Evolutionary conservation across 768 basidiomycete genomes (phyloP).

Genomic region (Mycena filopes): DNA sequence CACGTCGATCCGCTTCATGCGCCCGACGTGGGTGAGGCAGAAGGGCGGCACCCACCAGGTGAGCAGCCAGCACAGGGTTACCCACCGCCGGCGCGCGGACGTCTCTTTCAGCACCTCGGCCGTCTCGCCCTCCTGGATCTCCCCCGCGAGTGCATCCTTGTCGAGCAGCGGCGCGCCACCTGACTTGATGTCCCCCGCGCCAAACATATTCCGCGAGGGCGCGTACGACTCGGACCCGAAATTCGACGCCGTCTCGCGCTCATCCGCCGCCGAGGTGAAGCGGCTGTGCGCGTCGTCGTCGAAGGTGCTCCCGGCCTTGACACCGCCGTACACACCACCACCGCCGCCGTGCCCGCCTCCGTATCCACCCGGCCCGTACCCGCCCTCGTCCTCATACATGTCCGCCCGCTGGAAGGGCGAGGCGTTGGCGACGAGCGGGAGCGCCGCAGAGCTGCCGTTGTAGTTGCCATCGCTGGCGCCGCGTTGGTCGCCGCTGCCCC

Average conservation of each 20-base stretch:
- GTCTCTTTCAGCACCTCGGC: conserved; percentile 88
- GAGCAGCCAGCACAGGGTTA: conserved; percentile 85
- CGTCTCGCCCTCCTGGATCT: conserved; percentile 89
- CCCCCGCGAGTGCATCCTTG: conserved; percentile 87
- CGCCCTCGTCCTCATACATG: conserved; percentile 79
- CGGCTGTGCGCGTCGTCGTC: conserved; percentile 86
- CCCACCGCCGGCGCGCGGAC: conserved; percentile 87
- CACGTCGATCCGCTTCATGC: conserved; percentile 87
- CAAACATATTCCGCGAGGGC: conserved; percentile 96
- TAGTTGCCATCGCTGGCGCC: conserved; percentile 47
- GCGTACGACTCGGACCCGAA: conserved; percentile 95
- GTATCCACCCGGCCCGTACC: conserved; percentile 36
- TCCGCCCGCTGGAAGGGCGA: conserved; percentile 85
- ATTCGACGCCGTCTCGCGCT: conserved; percentile 80
- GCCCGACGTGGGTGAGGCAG: conserved; percentile 75
- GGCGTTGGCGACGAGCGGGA: conserved; percentile 87
- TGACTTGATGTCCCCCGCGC: conserved; percentile 76
- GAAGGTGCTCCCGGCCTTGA: conserved; percentile 53
- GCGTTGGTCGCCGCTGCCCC: conserved; percentile 41
- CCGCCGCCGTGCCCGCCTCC: too few species aligned
- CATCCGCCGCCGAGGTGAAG: conserved; percentile 66
- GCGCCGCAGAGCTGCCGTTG: conserved; percentile 68
- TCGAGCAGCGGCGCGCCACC: conserved; percentile 60
- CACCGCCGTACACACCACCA: conserved; percentile 81
- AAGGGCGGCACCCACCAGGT: conserved; percentile 92